Conservation (phyloP, 192 early-diverging fungal genomes). For the Phlyctochytrium planicorne region DNA sequence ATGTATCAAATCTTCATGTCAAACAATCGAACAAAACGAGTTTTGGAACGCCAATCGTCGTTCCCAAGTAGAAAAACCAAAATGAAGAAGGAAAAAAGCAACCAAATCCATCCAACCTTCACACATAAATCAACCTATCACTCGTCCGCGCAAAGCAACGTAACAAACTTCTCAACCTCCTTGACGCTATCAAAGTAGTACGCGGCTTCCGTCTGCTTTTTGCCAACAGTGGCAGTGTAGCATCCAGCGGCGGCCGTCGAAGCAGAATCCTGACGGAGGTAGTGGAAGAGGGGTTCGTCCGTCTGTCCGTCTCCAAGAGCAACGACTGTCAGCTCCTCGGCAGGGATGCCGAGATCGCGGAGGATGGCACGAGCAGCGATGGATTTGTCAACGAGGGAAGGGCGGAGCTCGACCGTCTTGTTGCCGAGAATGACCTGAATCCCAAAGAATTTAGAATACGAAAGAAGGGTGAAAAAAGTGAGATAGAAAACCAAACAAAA, state of each 20-base stretch:
- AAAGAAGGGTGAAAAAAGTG: constrained; percentile 3
- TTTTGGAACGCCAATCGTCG: no score
- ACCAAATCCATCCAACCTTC: no score
- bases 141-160: neutral
- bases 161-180: constrained; percentile 29
- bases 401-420: constrained; percentile 95
- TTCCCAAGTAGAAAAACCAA: no score
- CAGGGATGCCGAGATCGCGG: constrained; percentile 61
- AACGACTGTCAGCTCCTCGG: neutral
- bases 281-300: constrained; percentile 91
- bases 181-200: constrained; percentile 73
- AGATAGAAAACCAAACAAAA: neutral
- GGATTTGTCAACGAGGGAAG: constrained; percentile 89
- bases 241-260: constrained; percentile 41
- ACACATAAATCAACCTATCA: neutral
- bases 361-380: constrained; percentile 85
- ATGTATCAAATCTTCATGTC: no score
- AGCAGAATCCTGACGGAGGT: constrained; percentile 36
- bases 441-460: constrained; percentile 16
- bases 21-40: no score
- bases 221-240: constrained; percentile 91
- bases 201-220: constrained; percentile 92
- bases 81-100: no score
- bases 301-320: constrained; percentile 91
- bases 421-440: constrained; percentile 89